phyloP scores from a whole-genome alignment of 345 rosid genomes.

The Citrus unshiu region DNA sequence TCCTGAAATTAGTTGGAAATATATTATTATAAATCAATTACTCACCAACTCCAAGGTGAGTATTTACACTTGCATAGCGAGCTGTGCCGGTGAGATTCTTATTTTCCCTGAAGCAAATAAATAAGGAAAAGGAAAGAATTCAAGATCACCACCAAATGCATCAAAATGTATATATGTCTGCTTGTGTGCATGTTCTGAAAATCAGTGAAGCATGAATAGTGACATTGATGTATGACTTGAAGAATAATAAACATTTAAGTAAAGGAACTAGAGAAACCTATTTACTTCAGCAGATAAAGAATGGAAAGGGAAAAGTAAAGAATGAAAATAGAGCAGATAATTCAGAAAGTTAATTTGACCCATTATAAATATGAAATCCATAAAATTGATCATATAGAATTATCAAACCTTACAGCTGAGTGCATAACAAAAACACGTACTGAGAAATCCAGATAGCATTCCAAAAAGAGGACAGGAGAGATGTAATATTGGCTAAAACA shows the following conservation, averaged over 20 bases:
- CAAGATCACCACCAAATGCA: conserved; percentile 11
- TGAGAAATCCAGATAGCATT: not conserved
- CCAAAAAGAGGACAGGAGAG: not conserved
- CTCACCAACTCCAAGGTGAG: conserved; percentile 85
- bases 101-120: conserved; percentile 53
- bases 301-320: not conserved
- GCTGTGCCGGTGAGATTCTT: conserved; percentile 92
- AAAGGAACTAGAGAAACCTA: not conserved
- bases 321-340: not conserved
- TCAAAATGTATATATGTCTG: not conserved
- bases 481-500: not conserved
- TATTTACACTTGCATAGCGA: conserved; percentile 88
- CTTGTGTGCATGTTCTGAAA: not conserved
- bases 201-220: not conserved
- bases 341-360: not conserved
- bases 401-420: not conserved
- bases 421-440: not conserved
- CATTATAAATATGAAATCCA: not conserved
- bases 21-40: not conserved
- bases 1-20: conserved; percentile 10
- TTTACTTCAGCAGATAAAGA: not conserved
- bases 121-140: not conserved
- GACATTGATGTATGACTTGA: not conserved
- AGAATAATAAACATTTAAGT: not conserved
- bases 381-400: not conserved